Evolutionary conservation across 2,329 filamentous ascomycete genomes (phyloP).

Genomic region (Aschersonia sp.): DNA sequence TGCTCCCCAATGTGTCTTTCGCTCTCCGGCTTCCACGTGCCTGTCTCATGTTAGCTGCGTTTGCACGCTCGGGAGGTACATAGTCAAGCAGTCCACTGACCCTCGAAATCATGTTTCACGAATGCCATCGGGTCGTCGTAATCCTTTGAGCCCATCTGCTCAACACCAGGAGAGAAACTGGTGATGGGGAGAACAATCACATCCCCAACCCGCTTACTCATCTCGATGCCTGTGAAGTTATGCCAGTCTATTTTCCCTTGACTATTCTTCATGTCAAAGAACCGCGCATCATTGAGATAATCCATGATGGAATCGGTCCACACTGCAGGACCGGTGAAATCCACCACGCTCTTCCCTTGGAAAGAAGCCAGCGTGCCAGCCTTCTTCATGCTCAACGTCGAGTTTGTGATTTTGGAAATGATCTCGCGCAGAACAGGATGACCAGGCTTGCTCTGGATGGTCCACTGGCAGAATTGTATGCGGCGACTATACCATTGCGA

Average conservation of each 20-base stretch:
- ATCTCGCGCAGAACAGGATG: conserved; percentile 84
- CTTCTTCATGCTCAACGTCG: conserved; percentile 61
- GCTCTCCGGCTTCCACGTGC: conserved; percentile 62
- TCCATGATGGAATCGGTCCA: conserved; percentile 91
- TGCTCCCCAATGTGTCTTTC: conserved; percentile 53
- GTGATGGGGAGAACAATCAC: conserved; percentile 91
- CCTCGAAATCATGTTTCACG: conserved; percentile 93
- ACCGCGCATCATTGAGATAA: conserved; percentile 85
- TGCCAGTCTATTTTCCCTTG: conserved; percentile 65
- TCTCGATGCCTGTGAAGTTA: conserved; percentile 80
- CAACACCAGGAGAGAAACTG: conserved; percentile 88
- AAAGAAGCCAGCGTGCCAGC: conserved; percentile 46
- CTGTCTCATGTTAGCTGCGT: conserved; percentile 23
- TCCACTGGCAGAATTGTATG: conserved; percentile 99
- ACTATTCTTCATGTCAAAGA: conserved; percentile 65
- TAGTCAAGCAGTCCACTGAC: conserved; percentile 30
- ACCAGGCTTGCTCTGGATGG: conserved; percentile 87
- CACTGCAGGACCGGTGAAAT: conserved; percentile 84
- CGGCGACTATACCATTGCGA: conserved; percentile 87
- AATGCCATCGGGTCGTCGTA: conserved; percentile 91
- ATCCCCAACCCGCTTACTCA: conserved; percentile 78
- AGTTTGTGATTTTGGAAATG: conserved; percentile 71
- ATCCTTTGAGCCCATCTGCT: conserved; percentile 83
- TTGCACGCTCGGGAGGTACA: background rate
- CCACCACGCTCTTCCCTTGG: conserved; percentile 62